Evolutionary conservation across 495 filamentous ascomycete species (phyloP).

Genomic region (Alectoria sarmentosa): DNA sequence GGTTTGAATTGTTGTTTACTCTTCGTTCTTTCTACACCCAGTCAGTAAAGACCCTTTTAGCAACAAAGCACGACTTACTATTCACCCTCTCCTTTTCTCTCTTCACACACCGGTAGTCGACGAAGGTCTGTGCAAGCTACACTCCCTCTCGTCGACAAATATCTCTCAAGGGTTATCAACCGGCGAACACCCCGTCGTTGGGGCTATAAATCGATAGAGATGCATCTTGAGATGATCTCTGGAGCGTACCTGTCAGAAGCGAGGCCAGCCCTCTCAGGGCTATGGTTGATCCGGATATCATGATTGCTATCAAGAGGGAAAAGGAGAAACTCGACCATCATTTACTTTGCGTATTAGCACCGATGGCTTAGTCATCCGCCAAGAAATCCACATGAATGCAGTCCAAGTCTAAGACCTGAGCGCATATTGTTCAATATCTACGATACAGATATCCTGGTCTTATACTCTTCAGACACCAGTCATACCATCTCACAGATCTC

Average conservation of each 20-base stretch:
- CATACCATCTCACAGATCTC: background rate
- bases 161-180: constrained; percentile 41
- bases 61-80: background rate
- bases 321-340: background rate
- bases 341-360: no score
- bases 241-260: background rate
- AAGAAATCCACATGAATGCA: background rate
- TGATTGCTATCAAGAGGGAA: constrained; percentile 9
- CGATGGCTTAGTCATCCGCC: constrained; percentile 1
- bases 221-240: constrained; percentile 34
- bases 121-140: constrained; percentile 18
- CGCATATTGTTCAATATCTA: background rate
- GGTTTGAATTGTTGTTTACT: background rate
- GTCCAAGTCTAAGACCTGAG: background rate
- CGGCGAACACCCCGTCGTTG: constrained; percentile 60
- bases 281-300: constrained; percentile 13
- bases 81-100: background rate
- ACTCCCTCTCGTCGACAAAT: constrained; percentile 33
- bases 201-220: constrained; percentile 53
- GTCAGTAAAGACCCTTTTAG: background rate
- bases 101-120: background rate
- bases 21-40: background rate
- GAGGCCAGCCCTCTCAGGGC: constrained; percentile 18
- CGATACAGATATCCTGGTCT: background rate
- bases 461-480: background rate